phyloP scores from a whole-genome alignment of 768 basidiomycete species.

The Boletus rufocinnamomeus region DNA sequence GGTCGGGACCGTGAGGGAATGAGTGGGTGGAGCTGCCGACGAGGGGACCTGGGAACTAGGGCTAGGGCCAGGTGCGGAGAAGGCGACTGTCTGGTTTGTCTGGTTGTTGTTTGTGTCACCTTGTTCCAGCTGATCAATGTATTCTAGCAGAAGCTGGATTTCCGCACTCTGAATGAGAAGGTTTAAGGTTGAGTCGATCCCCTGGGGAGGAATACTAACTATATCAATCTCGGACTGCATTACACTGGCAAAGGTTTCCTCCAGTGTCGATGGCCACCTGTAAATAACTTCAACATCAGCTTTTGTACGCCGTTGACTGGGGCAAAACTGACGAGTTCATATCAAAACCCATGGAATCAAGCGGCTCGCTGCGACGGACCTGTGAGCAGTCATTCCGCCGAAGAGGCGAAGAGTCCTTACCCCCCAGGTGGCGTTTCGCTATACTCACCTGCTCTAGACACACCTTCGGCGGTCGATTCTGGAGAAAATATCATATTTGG shows the following conservation, averaged over 20 bases:
- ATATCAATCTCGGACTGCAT: not conserved
- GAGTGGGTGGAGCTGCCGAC: not conserved
- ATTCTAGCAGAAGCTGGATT: not conserved
- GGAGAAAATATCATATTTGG: no score
- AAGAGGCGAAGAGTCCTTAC: not conserved
- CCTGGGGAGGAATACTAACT: not conserved
- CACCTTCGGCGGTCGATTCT: not conserved
- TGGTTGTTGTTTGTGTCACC: no score
- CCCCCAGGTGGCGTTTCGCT: not conserved
- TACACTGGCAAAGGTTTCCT: not conserved
- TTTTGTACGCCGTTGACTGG: not conserved
- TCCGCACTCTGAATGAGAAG: not conserved
- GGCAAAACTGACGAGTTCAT: constrained; percentile 5
- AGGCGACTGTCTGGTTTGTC: not conserved
- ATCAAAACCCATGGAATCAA: not conserved
- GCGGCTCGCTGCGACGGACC: not conserved
- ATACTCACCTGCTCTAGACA: not conserved
- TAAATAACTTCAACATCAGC: not conserved
- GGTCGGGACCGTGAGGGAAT: not conserved
- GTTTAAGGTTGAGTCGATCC: not conserved
- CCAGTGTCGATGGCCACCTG: constrained; percentile 2
- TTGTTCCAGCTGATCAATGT: constrained; percentile 1
- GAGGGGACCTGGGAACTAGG: not conserved
- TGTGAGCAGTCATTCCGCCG: not conserved
- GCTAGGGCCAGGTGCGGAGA: not conserved